These are phyloP conservation scores for Hamigera avellanea DNA, from an alignment of 495 filamentous ascomycete genomes.

Conservation along the genomic window DNA sequence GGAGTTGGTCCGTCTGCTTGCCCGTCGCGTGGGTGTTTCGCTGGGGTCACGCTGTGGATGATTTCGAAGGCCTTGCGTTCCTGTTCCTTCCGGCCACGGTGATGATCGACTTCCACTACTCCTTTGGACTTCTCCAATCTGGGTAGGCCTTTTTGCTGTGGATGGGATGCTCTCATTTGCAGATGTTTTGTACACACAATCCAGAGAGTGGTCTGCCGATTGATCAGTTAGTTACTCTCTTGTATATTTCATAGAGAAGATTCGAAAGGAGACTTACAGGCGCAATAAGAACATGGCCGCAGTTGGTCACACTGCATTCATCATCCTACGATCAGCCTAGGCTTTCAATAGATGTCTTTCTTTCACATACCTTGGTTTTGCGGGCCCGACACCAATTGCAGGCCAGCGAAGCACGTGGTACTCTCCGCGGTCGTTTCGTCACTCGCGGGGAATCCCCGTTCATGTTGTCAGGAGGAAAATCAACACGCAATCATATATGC, in stretches of 20 bases:
- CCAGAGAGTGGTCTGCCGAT: conserved; percentile 13
- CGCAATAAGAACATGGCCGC: conserved; percentile 16
- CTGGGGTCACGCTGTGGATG: not conserved
- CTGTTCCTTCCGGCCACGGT: conserved; percentile 10
- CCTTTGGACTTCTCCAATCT: conserved; percentile 7
- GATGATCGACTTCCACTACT: conserved; percentile 5
- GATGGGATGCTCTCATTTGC: conserved; percentile 2
- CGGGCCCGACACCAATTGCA: conserved; percentile 16
- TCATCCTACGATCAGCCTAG: too few relatives aligned
- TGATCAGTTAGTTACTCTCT: too few relatives aligned
- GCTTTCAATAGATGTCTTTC: too few relatives aligned
- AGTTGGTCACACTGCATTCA: conserved; percentile 15
- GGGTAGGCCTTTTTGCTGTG: conserved; percentile 2
- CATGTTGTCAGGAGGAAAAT: too few relatives aligned
- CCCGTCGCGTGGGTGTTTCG: not conserved
- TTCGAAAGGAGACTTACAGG: too few relatives aligned
- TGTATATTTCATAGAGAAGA: too few relatives aligned
- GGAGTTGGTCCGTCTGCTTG: not conserved
- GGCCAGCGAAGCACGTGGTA: conserved; percentile 13
- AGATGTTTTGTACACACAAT: conserved; percentile 10
- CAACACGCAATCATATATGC: too few relatives aligned
- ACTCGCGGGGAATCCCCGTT: not conserved
- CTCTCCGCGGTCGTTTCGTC: conserved; percentile 2
- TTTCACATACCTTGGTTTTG: conserved; percentile 12
- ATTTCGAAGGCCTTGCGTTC: too few relatives aligned